Conservation (phyloP, 495 filamentous ascomycete species). For the Hyaloscypha variabilis region DNA sequence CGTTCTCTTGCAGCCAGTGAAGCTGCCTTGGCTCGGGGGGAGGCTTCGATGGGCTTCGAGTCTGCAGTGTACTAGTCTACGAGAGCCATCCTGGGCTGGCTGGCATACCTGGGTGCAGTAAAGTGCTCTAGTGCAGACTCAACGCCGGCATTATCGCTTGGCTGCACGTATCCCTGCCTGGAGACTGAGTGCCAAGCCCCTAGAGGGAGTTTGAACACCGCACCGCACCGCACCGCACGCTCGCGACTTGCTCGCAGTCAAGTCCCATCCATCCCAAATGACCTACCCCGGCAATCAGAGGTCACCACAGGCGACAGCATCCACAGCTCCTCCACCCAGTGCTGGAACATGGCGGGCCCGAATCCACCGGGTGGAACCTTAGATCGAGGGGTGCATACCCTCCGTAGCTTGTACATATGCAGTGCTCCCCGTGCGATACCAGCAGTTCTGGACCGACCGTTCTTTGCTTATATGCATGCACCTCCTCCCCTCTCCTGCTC, state of each 20-base stretch:
- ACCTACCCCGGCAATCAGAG: not conserved
- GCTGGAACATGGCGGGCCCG: conserved; percentile 3
- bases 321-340: not conserved
- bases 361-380: conserved; percentile 22
- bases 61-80: too few species aligned
- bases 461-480: conserved; percentile 18
- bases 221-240: too few species aligned
- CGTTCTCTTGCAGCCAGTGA: conserved; percentile 13
- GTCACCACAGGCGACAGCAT: not conserved
- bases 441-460: not conserved
- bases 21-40: not conserved
- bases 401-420: conserved; percentile 12
- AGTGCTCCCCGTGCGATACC: conserved; percentile 13
- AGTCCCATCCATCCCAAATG: not conserved
- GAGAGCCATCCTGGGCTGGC: too few species aligned
- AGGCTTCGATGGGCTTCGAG: too few species aligned
- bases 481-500: conserved; percentile 10
- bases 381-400: conserved; percentile 25
- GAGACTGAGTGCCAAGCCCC: not conserved
- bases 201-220: not conserved
- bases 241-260: not conserved
- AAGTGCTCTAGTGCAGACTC: not conserved
- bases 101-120: too few species aligned
- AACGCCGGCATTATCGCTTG: conserved; percentile 12
- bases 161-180: not conserved